Conservation (phyloP, 495 filamentous ascomycete genomes). For the Neurospora discreta region DNA sequence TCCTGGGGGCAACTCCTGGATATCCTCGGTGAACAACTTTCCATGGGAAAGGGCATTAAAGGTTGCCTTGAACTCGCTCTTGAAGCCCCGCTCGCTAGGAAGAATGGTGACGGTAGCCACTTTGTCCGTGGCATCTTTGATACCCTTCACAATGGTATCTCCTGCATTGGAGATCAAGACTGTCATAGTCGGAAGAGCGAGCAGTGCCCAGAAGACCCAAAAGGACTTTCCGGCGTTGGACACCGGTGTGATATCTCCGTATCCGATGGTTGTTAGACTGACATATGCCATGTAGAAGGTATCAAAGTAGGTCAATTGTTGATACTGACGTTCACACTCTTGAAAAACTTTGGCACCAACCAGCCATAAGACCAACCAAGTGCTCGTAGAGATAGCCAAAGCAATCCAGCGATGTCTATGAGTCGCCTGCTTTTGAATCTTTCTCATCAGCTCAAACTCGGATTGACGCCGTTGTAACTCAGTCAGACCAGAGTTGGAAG, state of each 20-base stretch:
- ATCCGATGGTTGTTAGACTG: conserved; percentile 74
- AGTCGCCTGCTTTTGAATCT: conserved; percentile 55
- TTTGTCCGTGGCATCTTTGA: conserved; percentile 58
- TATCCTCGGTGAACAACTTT: conserved; percentile 19
- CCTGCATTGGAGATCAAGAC: conserved; percentile 78
- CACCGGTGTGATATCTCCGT: conserved; percentile 62
- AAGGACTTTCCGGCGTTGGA: conserved; percentile 67
- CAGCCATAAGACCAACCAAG: conserved; percentile 68
- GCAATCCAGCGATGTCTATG: conserved; percentile 57
- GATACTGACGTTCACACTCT: conserved; percentile 29
- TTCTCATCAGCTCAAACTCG: conserved; percentile 78
- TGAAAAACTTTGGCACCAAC: conserved; percentile 66
- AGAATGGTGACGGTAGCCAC: conserved; percentile 66
- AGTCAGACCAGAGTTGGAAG: conserved; percentile 10
- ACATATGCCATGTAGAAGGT: conserved; percentile 73
- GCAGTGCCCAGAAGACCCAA: conserved; percentile 83
- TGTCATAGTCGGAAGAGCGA: conserved; percentile 73
- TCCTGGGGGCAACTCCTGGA: conserved; percentile 26
- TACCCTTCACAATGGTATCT: conserved; percentile 59
- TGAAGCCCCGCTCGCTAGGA: conserved; percentile 51
- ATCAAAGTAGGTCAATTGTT: conserved; percentile 69
- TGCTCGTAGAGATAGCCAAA: conserved; percentile 47
- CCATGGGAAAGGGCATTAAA: conserved; percentile 27
- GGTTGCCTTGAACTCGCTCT: conserved; percentile 26
- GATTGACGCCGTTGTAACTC: conserved; percentile 54